Evolutionary conservation across 345 rosid species (phyloP), one percentile per base, ranked within the genome.

Genomic region (Eucalyptus urophylla): DNA sequence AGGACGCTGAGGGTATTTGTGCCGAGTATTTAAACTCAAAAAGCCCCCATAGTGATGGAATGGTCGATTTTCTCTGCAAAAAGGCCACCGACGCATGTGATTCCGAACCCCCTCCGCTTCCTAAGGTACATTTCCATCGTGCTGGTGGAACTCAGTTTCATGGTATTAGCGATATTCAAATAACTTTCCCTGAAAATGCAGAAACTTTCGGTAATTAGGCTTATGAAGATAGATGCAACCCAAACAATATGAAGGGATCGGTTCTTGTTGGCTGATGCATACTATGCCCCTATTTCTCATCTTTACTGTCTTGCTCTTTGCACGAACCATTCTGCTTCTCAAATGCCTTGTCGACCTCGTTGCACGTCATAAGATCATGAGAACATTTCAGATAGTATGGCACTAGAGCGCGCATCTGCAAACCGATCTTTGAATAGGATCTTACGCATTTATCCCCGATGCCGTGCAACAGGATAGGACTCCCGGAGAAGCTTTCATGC

Each of bases 51-150:
- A 88, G 93, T 40, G 92, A 88, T 90, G 90, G 95, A 27, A 93
- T 98, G 87, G 90, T 90, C 1, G 94, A 95, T 90, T 94, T 94
- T 91, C 90, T 98, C 25, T 98, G 99, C 89, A 95, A 95, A 89
- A 97, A 95, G 87, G 87, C 94, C 49, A 94, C 95, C 29, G 90
- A 90, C 81, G 93, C 97, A 86, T 98, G 99, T 90, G 90, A 47
- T 49, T 92, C 90, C 91, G 94, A 95, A 92, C 94, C 97, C n/a
- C 97, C 99, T 49, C 97, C 94, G 33, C 89, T 96, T 67, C 97
- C 97, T 27, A 94, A 95, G 98, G 99, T 97, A 94, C 33, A 62
- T 62, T 13, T 62, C 29, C 21, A 33, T 37, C 86, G 13, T 33
- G 2, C 25, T 80, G 21, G 43, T 40, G 47, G 29, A 25, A 33